Percentiles rank a stretch among this genome's conserved stretches.
Conservation (phyloP, 1,284 basidiomycete genomes). For the Ceratorhiza oryzae-sativae region DNA sequence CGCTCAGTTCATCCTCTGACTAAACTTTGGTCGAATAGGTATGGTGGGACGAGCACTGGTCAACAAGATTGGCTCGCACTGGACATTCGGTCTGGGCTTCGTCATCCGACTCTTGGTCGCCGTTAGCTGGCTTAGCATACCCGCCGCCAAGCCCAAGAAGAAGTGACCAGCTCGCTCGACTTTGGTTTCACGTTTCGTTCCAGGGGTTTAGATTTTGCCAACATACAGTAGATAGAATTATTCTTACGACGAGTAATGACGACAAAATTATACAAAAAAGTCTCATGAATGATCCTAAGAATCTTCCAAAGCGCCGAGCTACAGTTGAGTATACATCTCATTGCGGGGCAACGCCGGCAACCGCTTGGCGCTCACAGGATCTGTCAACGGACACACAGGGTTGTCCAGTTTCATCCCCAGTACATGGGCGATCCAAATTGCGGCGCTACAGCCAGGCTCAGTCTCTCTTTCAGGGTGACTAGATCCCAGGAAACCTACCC, state of each 20-base stretch:
- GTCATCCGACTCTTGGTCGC: slow-evolving; percentile 70
- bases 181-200: background rate
- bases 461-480: background rate
- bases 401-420: slow-evolving; percentile 33
- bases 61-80: slow-evolving; percentile 65
- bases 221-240: slow-evolving; percentile 17
- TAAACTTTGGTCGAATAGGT: slow-evolving; percentile 50
- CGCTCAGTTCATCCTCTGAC: background rate
- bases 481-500: slow-evolving; percentile 4
- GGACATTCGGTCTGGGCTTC: slow-evolving; percentile 70
- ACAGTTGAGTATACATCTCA: slow-evolving; percentile 9
- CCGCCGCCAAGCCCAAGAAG: slow-evolving; percentile 54
- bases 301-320: slow-evolving; percentile 4
- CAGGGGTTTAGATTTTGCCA: background rate
- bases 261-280: background rate
- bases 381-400: slow-evolving; percentile 11
- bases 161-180: background rate
- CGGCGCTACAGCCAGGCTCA: slow-evolving; percentile 1
- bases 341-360: no score
- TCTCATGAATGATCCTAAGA: background rate
- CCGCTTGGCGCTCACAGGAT: background rate
- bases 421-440: slow-evolving; percentile 33
- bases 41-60: slow-evolving; percentile 73
- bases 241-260: background rate
- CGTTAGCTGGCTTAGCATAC: slow-evolving; percentile 73